Evolutionary conservation across 2,329 filamentous ascomycete species (phyloP).

Genomic region (Orbilia oligospora): DNA sequence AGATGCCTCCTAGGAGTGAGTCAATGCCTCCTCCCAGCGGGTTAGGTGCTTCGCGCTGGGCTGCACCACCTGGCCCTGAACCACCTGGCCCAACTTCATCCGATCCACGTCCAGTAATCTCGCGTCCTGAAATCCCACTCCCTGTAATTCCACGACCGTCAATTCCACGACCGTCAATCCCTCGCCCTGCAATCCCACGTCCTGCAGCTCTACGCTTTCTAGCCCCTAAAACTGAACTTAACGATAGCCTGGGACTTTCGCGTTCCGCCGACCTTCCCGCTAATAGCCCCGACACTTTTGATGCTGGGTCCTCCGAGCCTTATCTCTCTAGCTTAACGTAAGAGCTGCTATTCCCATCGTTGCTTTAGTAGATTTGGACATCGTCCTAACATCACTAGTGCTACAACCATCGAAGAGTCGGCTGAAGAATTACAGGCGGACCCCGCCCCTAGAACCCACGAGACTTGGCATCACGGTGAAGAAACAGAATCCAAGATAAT

Average conservation of each 20-base stretch:
- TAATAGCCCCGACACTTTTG: background rate
- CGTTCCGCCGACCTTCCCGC: background rate
- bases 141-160: too few species aligned
- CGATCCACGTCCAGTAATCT: background rate
- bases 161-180: too few species aligned
- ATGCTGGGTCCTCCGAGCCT: background rate
- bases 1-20: background rate
- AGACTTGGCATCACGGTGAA: conserved; percentile 21
- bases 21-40: background rate
- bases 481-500: conserved; percentile 46
- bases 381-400: background rate
- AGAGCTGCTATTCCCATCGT: background rate
- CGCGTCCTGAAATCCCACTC: too few species aligned
- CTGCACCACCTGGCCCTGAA: background rate
- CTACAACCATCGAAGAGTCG: conserved; percentile 20
- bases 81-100: background rate
- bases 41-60: conserved; percentile 16
- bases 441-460: background rate
- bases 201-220: background rate
- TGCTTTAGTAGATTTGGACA: background rate
- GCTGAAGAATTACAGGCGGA: conserved; percentile 21
- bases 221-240: background rate
- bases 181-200: background rate
- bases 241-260: background rate
- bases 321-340: background rate